Evolutionary conservation across 495 filamentous ascomycete species (phyloP), one percentile per base, ranked within the genome.

Genomic region (Xylaria palmicola): DNA sequence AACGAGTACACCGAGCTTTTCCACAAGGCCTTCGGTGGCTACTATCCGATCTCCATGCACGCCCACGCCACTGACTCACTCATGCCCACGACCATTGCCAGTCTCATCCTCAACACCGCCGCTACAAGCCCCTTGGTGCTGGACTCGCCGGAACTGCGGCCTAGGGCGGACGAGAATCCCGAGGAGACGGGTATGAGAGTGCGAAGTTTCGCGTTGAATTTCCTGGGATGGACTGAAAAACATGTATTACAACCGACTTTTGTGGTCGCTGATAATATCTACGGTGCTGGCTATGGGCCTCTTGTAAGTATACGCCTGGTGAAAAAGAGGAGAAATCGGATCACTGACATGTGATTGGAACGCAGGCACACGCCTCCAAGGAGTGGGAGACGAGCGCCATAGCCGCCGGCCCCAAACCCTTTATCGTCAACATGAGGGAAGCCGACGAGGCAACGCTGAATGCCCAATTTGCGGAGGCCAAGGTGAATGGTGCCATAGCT

Each of bases 401-500:
- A 9, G 53, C 53, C 8, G n/a, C 53, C 15, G 53, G 53, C 13
- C 53, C 53, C 13, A 56, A 56, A 36, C 60, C 60, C 2, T 34
- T 51, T 13, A 26, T 52, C 10, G 53, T 57, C 12, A 44, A 62
- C 3, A 51, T 62, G 53, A 51, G 51, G 26, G 44, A 62, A 29
- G 43, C 60, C 2, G 43, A 45, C 12, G 53, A 57, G 15, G 37
- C 36, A 22, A 43, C 44, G 19, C 20, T 57, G 8, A 51, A 62
- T 30, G 26, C 53, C 1, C 60, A 58, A 45, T 58, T 62, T 22
- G 53, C 53, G 5, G 60, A 47, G 9, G 62, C 62, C 3, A 64
- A 64, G 26, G 29, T 19, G n/a, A 64, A 74, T 55, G 73, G 73
- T 4, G 67, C 65, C 19, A 73, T 75, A 53, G 72, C 71, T 37